Conservation (phyloP, 2,329 filamentous ascomycete species). For the Exophiala calicioides region DNA sequence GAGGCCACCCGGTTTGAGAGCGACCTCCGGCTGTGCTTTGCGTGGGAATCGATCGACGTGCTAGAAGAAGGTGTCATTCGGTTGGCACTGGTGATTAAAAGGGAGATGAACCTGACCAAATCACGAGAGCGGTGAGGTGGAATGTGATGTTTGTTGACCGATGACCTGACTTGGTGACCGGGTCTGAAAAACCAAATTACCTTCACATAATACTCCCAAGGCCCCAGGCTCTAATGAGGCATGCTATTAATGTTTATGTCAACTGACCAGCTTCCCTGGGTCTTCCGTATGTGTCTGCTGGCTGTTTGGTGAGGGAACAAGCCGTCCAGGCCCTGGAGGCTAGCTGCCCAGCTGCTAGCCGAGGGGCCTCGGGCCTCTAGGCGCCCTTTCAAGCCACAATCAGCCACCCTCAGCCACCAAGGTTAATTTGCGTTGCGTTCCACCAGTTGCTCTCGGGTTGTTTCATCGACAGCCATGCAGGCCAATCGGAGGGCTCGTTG, state of each 20-base stretch:
- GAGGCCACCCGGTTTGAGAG: constrained; percentile 57
- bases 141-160: not conserved
- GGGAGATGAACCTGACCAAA: constrained; percentile 18
- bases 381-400: constrained; percentile 8
- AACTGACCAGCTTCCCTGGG: no score
- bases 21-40: constrained; percentile 68
- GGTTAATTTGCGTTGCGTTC: no score
- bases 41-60: constrained; percentile 68
- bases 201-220: no score
- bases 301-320: no score
- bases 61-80: constrained; percentile 68
- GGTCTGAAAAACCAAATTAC: no score
- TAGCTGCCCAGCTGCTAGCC: no score
- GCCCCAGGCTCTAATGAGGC: no score
- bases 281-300: no score
- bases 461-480: constrained; percentile 18
- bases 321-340: no score
- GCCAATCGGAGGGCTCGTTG: constrained; percentile 17
- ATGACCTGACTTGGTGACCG: constrained; percentile 5
- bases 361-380: no score
- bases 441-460: constrained; percentile 19
- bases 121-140: constrained; percentile 13
- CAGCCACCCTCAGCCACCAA: constrained; percentile 11
- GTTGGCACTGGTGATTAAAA: constrained; percentile 50
- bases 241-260: no score